Base-by-base conservation (phyloP, 192 early-diverging fungal species). In the Backusella tarrabulga region DNA sequence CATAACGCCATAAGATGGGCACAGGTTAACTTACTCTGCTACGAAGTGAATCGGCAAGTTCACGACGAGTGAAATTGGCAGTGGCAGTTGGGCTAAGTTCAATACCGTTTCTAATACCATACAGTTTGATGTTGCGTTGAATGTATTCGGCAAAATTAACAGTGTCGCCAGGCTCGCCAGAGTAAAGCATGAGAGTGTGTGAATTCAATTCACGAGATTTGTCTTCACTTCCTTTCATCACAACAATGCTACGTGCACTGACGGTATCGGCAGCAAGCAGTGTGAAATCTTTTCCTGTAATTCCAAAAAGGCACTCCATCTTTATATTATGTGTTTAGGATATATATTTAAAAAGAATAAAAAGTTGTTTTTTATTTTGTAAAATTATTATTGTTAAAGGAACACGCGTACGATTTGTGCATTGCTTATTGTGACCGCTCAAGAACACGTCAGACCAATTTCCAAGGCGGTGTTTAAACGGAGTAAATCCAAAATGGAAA, bases 141-240 rank as follows among this genome's bases (percentile, higher is more conserved):
- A 99, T 93, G 84, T 95, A 99, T 86, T 99, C 97, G 36, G 95
- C 91, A 88, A 98, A 99, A 76, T 96, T 92, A 32, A 93, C 92
- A 6, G 95, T 94, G 80, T 99, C 97, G 67, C 96, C 96, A 5
- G 94, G 86, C 84, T 96, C 97, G 73, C 97, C 97, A 36, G 92
- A 85, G 76, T 92, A 97, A 41, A 96, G 77, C 91, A 99, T 88
- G 12, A 97, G 74, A 5, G 91, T 93, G 77, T 96, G 90, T 71
- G 91, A 84, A 84, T 92, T 95, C 67, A 99, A 88, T 21, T 88
- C 86, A 68, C 93, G 90, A 34, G 94, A 92, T 88, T 98, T 98
- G 91, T 99, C 95, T 83, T 96, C 93, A 40, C 90, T 92, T 75
- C 89, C 84, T 85, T 99, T 99, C 92, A 97, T 93, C 73, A 95